These are phyloP conservation scores for Magnaporthiopsis rhizophila DNA, from an alignment of 2,329 filamentous ascomycete genomes.

Conservation along the genomic window DNA sequence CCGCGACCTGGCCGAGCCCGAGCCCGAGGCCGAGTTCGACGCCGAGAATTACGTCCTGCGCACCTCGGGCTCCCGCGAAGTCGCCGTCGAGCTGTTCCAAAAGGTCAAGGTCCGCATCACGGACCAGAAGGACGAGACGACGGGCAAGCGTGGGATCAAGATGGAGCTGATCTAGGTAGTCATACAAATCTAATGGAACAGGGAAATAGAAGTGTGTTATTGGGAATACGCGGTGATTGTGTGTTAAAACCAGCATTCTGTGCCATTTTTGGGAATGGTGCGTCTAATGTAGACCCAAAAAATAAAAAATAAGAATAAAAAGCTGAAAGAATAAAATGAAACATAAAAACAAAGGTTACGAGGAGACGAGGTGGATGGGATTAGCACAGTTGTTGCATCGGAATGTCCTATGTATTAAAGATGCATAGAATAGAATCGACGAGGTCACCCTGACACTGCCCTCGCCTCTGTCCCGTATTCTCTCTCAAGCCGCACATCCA, in stretches of 20 bases:
- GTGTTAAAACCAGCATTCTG: too few species aligned
- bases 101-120: constrained; percentile 84
- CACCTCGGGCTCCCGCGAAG: constrained; percentile 43
- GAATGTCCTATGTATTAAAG: neutral
- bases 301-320: neutral
- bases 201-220: too few species aligned
- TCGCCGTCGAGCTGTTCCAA: constrained; percentile 77
- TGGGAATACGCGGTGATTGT: too few species aligned
- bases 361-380: neutral
- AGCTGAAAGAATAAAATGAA: too few species aligned
- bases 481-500: neutral
- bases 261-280: neutral
- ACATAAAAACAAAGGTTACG: neutral
- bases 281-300: neutral
- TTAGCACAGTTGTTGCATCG: neutral
- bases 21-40: constrained; percentile 77
- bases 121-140: constrained; percentile 88
- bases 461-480: neutral
- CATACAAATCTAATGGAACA: neutral
- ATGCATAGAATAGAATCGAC: neutral
- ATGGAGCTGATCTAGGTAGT: constrained; percentile 51
- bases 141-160: constrained; percentile 89
- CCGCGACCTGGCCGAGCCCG: constrained; percentile 69
- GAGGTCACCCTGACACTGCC: neutral
- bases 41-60: constrained; percentile 74